These are phyloP conservation scores for Galerina marginata DNA, from an alignment of 768 basidiomycete species.

Conservation along the genomic window DNA sequence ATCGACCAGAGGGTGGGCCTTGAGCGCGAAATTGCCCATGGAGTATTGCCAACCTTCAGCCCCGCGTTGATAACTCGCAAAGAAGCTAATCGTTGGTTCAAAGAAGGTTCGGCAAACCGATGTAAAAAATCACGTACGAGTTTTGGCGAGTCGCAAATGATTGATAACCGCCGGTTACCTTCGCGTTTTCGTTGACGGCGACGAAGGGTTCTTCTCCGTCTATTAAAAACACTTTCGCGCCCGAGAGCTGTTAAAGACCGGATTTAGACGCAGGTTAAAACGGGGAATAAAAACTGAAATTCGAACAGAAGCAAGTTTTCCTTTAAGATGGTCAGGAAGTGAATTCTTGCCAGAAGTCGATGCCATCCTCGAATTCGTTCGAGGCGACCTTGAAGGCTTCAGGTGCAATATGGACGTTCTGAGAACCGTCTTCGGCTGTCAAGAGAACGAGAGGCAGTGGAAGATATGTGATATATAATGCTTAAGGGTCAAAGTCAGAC, in stretches of 20 bases:
- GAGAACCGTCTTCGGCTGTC: slow-evolving; percentile 47
- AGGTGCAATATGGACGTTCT: slow-evolving; percentile 57
- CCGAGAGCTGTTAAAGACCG: slow-evolving; percentile 38
- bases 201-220: slow-evolving; percentile 55
- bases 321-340: slow-evolving; percentile 50
- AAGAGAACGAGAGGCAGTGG: slow-evolving; percentile 55
- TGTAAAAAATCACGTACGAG: slow-evolving; percentile 33
- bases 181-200: slow-evolving; percentile 57
- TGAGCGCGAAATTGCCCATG: slow-evolving; percentile 62
- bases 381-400: slow-evolving; percentile 58
- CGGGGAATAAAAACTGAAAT: background rate
- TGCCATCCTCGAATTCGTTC: slow-evolving; percentile 54
- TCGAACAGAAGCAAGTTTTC: slow-evolving; percentile 49
- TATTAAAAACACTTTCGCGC: slow-evolving; percentile 59
- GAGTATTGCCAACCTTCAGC: slow-evolving; percentile 45
- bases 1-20: slow-evolving; percentile 56
- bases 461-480: slow-evolving; percentile 51
- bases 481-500: slow-evolving; percentile 27
- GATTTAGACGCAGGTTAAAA: slow-evolving; percentile 1
- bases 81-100: slow-evolving; percentile 38
- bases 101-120: background rate
- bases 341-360: slow-evolving; percentile 60
- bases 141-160: slow-evolving; percentile 56
- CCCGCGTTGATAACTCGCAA: slow-evolving; percentile 47
- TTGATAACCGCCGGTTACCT: slow-evolving; percentile 57